Base-by-base conservation (phyloP, 2,329 filamentous ascomycete genomes). In the Beauveria sp. region DNA sequence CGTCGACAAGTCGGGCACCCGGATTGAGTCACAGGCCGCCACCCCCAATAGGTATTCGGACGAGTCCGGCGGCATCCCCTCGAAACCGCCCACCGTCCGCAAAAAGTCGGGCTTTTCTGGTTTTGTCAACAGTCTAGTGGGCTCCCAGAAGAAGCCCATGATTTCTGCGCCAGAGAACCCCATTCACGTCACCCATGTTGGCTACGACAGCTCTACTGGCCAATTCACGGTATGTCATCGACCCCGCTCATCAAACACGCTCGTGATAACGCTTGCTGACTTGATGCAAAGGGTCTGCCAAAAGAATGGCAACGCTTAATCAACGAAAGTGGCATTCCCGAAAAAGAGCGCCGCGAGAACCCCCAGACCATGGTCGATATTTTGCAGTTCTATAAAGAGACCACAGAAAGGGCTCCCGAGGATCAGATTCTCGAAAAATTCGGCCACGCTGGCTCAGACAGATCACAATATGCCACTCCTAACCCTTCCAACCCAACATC, bases 161-260 rank as follows among this genome's bases (percentile, higher is more conserved):
- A 99, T 99, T 69, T 97, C 94, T n/a, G 91, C 92, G 43, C 94
- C 94, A 59, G 92, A 96, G 75, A 97, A 99, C 70, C 94, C 94
- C 54, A 92, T 97, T 63, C 94, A 97, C 76, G 91, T 99, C 69
- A 97, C 93, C 61, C 94, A 99, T 75, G 94, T 99, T 66, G 93
- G 93, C 68, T 97, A 96, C 73, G 93, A 99, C 75, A 96, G 94
- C 76, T 84, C 90, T 69, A 97, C 94, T 3, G 94, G 94, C 66
- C 91, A 96, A 76, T 99, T 96, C 74, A 97, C 93, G 62, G 92
- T 96, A 81, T 71, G 87, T 83, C 58, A 62, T 54, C 18, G 46
- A 58, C 55, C 44, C 40, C 64, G 66, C 61, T 54, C 56, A 30
- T 50, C 55, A 56, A 56, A 28, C 61, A 46, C 40, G 54, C 61